Conservation (phyloP, 371 early-diverging fungal species). For the Circinella umbellata region DNA sequence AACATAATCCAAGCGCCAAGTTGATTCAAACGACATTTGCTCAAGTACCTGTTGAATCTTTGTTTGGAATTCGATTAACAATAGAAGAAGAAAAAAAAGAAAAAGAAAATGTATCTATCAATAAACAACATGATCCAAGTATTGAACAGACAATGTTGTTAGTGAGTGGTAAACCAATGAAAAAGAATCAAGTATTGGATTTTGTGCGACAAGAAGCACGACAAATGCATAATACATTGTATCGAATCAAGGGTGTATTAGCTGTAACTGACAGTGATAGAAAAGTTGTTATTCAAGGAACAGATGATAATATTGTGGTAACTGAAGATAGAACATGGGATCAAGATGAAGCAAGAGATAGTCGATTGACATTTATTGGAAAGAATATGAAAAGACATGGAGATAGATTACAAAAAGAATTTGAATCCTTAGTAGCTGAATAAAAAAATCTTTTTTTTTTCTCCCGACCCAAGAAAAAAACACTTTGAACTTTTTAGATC, state of each 20-base stretch:
- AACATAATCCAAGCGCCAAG: slow-evolving; percentile 26
- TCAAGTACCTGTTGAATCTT: slow-evolving; percentile 19
- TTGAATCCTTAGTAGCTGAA: slow-evolving; percentile 8
- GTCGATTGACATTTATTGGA: slow-evolving; percentile 41
- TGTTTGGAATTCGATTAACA: slow-evolving; percentile 18
- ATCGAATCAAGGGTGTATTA: slow-evolving; percentile 40
- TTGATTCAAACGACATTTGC: slow-evolving; percentile 25
- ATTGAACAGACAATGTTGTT: slow-evolving; percentile 38
- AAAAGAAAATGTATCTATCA: background rate
- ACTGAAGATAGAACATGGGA: slow-evolving; percentile 30
- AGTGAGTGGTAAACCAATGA: slow-evolving; percentile 24
- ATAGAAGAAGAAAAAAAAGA: background rate
- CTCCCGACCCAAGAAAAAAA: background rate
- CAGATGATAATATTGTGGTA: slow-evolving; percentile 23
- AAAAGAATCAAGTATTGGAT: slow-evolving; percentile 16
- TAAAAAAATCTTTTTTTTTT: background rate
- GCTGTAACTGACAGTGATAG: slow-evolving; percentile 19
- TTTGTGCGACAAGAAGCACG: slow-evolving; percentile 23
- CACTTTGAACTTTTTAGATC: background rate
- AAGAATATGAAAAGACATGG: slow-evolving; percentile 28
- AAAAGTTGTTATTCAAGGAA: slow-evolving; percentile 39
- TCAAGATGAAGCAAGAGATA: slow-evolving; percentile 26
- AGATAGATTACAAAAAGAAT: slow-evolving; percentile 21
- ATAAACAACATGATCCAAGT: slow-evolving; percentile 35
- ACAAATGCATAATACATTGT: slow-evolving; percentile 15